These are phyloP conservation scores for Calonectria pteridis DNA, from an alignment of 2,329 filamentous ascomycete species.

Conservation along the genomic window DNA sequence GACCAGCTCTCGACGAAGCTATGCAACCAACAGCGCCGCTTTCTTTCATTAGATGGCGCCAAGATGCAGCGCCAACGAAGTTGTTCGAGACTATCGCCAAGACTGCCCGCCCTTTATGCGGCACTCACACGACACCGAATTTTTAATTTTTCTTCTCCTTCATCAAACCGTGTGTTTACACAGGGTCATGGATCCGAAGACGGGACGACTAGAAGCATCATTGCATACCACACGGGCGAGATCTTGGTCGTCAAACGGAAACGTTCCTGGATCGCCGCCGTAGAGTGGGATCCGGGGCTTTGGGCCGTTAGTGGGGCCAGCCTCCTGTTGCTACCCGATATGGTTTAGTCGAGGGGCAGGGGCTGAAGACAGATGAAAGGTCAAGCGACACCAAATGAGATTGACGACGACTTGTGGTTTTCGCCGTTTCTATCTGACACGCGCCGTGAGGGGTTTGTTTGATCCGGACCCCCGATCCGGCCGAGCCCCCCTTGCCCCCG, in stretches of 20 bases:
- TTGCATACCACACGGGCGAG: neutral
- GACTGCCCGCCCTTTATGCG: neutral
- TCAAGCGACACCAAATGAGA: constrained; percentile 15
- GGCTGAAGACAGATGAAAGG: constrained; percentile 15
- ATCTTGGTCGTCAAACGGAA: neutral
- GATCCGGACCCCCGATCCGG: neutral
- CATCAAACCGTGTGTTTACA: neutral
- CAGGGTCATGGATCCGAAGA: neutral
- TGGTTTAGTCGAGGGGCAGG: constrained; percentile 8
- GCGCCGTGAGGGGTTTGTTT: constrained; percentile 11
- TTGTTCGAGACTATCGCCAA: neutral
- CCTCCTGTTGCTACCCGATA: constrained; percentile 9
- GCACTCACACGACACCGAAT: neutral
- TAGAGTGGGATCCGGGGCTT: neutral
- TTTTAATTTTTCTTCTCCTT: neutral
- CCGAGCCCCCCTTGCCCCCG: neutral
- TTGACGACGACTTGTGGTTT: constrained; percentile 4
- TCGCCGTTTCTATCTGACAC: constrained; percentile 19
- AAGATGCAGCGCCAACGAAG: constrained; percentile 4
- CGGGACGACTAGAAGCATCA: constrained; percentile 12
- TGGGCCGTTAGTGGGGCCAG: neutral
- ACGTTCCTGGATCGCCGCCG: neutral
- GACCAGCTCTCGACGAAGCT: neutral
- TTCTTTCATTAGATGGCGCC: neutral
- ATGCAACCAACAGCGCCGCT: neutral